Evolutionary conservation across 805 yeast species (phyloP).

Genomic region (Cyberlindnera lachancei): DNA sequence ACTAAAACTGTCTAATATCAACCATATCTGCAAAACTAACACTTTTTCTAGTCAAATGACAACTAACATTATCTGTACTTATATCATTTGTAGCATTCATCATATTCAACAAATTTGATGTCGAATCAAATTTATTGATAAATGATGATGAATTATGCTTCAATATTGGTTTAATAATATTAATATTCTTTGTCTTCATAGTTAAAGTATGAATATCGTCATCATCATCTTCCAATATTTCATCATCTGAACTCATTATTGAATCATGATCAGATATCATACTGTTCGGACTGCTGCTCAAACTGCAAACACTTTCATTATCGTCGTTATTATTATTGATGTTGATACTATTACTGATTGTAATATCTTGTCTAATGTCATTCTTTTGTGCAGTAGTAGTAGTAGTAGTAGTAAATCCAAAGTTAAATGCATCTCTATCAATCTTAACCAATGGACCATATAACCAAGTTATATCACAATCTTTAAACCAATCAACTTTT

Average conservation of each 20-base stretch:
- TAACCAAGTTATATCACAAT: slow-evolving; percentile 89
- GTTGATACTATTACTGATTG: neutral
- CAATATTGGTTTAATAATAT: slow-evolving; percentile 16
- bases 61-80: neutral
- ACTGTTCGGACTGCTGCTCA: neutral
- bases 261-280: neutral
- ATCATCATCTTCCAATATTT: neutral
- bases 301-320: neutral
- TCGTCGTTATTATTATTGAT: no score
- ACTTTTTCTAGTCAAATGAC: slow-evolving; percentile 14
- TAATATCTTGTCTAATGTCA: neutral
- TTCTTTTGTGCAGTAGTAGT: neutral
- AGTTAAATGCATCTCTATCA: slow-evolving; percentile 6
- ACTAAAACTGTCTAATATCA: slow-evolving; percentile 20
- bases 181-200: neutral
- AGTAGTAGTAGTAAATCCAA: slow-evolving; percentile 4
- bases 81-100: slow-evolving; percentile 6
- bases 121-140: no score
- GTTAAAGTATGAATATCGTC: slow-evolving; percentile 3
- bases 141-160: slow-evolving; percentile 6
- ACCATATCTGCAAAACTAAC: slow-evolving; percentile 23
- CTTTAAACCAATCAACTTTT: slow-evolving; percentile 88
- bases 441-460: slow-evolving; percentile 64
- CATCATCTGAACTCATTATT: neutral
- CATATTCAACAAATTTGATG: slow-evolving; percentile 8